Conservation (phyloP, 2,329 filamentous ascomycete species). For the Alternaria postmessia region DNA sequence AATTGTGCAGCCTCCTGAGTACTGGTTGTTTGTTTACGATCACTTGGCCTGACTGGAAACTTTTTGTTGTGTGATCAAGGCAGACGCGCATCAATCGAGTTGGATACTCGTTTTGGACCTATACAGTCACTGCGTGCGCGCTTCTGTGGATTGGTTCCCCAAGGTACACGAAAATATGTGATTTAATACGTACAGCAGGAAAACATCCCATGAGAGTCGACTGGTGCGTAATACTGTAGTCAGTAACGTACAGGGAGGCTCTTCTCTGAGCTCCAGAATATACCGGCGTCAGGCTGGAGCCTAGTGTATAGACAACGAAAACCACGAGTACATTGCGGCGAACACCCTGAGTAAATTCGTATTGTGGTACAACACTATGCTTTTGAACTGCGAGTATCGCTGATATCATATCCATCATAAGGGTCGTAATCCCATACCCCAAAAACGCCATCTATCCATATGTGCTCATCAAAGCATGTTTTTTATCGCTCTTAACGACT, state of each 20-base stretch:
- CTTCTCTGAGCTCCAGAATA: not conserved
- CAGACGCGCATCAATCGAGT: no score
- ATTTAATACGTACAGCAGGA: no score
- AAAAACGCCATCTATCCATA: slow-evolving; percentile 3
- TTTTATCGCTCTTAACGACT: not conserved
- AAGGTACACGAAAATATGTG: no score
- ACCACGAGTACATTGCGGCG: not conserved
- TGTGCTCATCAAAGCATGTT: not conserved
- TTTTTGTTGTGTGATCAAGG: no score
- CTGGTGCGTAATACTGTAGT: not conserved
- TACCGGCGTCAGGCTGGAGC: not conserved
- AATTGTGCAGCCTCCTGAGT: no score
- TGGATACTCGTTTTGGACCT: no score
- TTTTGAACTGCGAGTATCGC: not conserved
- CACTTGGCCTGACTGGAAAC: no score
- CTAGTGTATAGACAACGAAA: not conserved
- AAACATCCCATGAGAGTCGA: no score
- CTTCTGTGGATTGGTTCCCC: no score
- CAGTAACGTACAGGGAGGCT: not conserved
- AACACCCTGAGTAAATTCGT: not conserved
- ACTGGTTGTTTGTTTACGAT: no score
- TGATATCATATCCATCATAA: slow-evolving; percentile 1
- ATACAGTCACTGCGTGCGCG: no score
- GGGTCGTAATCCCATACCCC: not conserved
- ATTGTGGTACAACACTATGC: not conserved